Conservation (phyloP, 139 green algal species). For the Chlorella sp. region DNA sequence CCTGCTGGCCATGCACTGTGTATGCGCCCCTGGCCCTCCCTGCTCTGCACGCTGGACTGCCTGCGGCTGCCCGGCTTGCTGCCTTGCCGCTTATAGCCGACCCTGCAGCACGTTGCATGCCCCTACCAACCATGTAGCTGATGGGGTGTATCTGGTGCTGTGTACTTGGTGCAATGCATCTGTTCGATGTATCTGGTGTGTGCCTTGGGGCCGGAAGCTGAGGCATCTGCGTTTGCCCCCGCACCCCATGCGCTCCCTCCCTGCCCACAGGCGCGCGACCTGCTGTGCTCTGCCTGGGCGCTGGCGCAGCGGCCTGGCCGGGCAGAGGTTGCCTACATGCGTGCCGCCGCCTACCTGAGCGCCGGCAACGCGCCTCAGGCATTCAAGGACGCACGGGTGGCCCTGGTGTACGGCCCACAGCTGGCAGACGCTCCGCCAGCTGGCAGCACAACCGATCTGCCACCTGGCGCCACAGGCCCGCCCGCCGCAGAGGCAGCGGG, state of each 20-base stretch:
- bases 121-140: no score
- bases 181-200: neutral
- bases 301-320: conserved; percentile 18
- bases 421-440: neutral
- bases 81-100: no score
- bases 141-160: neutral
- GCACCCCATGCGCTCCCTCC: neutral
- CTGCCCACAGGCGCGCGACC: conserved; percentile 3
- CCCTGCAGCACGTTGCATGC: neutral
- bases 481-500: neutral
- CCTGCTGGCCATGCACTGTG: neutral
- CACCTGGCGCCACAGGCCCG: neutral
- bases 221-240: no score
- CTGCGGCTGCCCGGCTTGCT: no score
- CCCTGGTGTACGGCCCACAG: conserved; percentile 39
- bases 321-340: conserved; percentile 35
- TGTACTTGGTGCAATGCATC: no score
- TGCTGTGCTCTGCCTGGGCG: conserved; percentile 30
- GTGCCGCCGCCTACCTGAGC: conserved; percentile 38
- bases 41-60: no score
- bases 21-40: neutral
- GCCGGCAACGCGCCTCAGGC: conserved; percentile 28
- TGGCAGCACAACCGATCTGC: no score
- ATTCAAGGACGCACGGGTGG: conserved; percentile 30
- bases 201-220: no score